These are phyloP conservation scores for Saururus chinensis DNA, from an alignment of 164 flowering plant genomes.

Conservation along the genomic window DNA sequence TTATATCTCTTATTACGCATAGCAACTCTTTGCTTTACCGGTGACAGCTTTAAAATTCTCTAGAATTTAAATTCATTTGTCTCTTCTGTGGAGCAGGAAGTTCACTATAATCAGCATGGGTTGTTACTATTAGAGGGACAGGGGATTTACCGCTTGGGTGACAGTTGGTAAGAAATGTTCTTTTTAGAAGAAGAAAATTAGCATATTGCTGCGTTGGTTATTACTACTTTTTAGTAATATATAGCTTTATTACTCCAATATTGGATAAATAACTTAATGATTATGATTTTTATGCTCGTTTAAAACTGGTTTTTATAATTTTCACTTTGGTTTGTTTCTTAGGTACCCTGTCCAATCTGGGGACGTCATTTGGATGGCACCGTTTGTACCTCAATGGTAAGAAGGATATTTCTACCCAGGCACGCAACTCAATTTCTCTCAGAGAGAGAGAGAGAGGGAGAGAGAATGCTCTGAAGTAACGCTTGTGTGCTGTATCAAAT, in stretches of 20 bases:
- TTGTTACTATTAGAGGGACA: slow-evolving; percentile 89
- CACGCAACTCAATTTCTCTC: not conserved
- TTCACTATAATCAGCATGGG: slow-evolving; percentile 98
- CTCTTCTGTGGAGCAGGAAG: slow-evolving; percentile 48
- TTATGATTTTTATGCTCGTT: not conserved
- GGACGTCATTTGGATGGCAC: slow-evolving; percentile 90
- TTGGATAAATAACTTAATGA: too few species aligned
- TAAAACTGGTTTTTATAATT: not conserved
- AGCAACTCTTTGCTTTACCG: too few species aligned
- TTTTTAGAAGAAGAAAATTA: not conserved
- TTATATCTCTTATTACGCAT: too few species aligned
- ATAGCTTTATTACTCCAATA: too few species aligned
- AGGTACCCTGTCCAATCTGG: slow-evolving; percentile 91
- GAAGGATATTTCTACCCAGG: slow-evolving; percentile 3
- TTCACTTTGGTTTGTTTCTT: not conserved
- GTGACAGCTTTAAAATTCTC: not conserved
- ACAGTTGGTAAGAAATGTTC: slow-evolving; percentile 54
- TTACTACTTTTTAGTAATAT: too few species aligned
- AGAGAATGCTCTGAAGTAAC: slow-evolving; percentile 39
- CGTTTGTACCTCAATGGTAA: slow-evolving; percentile 98
- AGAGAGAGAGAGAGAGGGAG: too few species aligned
- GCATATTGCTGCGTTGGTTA: slow-evolving; percentile 2
- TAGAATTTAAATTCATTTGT: not conserved
- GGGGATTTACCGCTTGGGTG: slow-evolving; percentile 93
- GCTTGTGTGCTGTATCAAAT: not conserved